Evolutionary conservation across 805 yeast species (phyloP), one percentile per base, ranked within the genome.

Genomic region (Wickerhamiella alocasiicola): DNA sequence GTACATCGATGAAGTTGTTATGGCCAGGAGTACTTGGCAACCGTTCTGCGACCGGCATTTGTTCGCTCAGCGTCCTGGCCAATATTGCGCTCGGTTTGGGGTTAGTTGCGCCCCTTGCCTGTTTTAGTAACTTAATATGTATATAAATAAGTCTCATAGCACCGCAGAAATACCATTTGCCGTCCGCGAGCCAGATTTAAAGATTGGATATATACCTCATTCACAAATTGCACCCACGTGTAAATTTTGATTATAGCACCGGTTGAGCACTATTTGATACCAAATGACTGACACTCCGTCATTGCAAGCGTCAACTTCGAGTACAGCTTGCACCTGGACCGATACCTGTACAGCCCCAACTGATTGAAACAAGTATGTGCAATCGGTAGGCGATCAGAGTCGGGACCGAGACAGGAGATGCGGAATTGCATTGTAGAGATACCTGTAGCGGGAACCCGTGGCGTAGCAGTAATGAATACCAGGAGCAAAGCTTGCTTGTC

Each of bases 281-380:
- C 95, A 65, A 88, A 91, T 1, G 95, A 97, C 46, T 81, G 79
- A 46, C 85, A 76, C 55, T 80, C 93, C 33, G 68, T 62, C 15
- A 88, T 70, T 0, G 96, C 95, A 47, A 67, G 54, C n/a, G 62
- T 55, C 44, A 88, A 57, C 57, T 82, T 87, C 1, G 54, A 41
- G 32, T 61, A 56, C 40, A 91, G 61, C 46, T 71, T 73, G n/a
- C 68, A 72, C 44, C 64, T 63, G 5, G 71, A 55, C 11, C 60
- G 49, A 56, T 88, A 88, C 27, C 75, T 75, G 57, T 75, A 80
- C 5, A 91, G 49, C 42, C 88, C 79, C 18, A 88, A 56, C 62
- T 88, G 95, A 55, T 88, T 91, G 64, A 91, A 88, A 52, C 98
- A 88, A 0, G 97, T 91, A 55, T 88, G 97, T 0, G 96, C 84